Percentiles rank a stretch among this genome's conserved stretches.
Evolutionary conservation across 306 rosid genomes (phyloP).

Genomic region (Alnus glutinosa): DNA sequence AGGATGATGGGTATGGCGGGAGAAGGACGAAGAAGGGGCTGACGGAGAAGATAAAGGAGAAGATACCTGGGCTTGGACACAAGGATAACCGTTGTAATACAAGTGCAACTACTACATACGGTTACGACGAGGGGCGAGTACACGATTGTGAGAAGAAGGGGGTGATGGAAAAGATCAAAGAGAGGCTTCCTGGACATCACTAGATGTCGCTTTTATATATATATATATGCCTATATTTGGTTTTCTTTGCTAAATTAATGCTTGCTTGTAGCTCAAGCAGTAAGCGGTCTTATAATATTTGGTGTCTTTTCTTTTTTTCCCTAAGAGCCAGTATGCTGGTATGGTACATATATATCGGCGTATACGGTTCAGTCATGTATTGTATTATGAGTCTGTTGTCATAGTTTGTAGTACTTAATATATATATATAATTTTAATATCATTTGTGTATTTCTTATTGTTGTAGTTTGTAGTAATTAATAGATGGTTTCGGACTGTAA

Average conservation of each 20-base stretch:
- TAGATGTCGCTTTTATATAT: background rate
- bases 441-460: too few relatives aligned
- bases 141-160: slow-evolving; percentile 37
- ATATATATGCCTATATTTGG: background rate
- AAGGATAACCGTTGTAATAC: background rate
- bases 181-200: slow-evolving; percentile 18
- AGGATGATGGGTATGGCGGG: slow-evolving; percentile 61
- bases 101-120: slow-evolving; percentile 28
- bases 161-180: slow-evolving; percentile 47
- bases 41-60: slow-evolving; percentile 29
- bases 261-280: background rate
- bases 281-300: too few relatives aligned
- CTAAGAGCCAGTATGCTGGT: too few relatives aligned
- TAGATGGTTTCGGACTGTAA: too few relatives aligned
- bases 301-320: too few relatives aligned
- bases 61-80: slow-evolving; percentile 20
- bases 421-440: too few relatives aligned
- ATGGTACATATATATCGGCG: too few relatives aligned
- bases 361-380: too few relatives aligned
- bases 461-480: too few relatives aligned
- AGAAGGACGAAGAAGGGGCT: slow-evolving; percentile 66
- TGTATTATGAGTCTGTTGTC: too few relatives aligned
- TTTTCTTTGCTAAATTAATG: background rate
- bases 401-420: too few relatives aligned
- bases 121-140: background rate